Conservation (phyloP, 2,329 filamentous ascomycete species). For the Arthrobotrys conoides region DNA sequence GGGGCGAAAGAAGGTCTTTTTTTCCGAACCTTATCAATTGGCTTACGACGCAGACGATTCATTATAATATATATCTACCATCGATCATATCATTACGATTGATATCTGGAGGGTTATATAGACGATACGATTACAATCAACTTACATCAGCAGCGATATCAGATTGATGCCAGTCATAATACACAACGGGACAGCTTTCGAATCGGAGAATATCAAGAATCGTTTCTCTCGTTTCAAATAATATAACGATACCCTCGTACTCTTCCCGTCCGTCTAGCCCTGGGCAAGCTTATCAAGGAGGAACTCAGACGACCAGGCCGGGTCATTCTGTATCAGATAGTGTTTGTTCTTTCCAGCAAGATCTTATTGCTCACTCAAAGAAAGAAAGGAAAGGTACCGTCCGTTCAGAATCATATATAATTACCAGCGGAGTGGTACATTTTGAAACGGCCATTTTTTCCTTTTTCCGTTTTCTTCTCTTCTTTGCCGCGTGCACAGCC, state of each 20-base stretch:
- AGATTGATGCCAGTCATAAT: not conserved
- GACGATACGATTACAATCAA: conserved; percentile 39
- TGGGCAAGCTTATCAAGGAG: not conserved
- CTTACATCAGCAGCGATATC: conserved; percentile 32
- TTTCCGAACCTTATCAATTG: not conserved
- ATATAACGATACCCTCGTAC: conserved; percentile 11
- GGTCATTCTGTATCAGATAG: conserved; percentile 8
- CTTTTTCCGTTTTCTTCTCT: not conserved
- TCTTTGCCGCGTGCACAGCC: conserved; percentile 37
- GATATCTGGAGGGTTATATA: conserved; percentile 12
- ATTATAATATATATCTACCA: not conserved
- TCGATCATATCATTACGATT: too few species aligned
- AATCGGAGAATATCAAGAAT: conserved; percentile 32
- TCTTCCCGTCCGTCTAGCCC: not conserved
- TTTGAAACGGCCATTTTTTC: conserved; percentile 36
- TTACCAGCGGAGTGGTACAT: conserved; percentile 54
- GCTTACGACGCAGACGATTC: conserved; percentile 10
- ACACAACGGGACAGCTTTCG: conserved; percentile 12
- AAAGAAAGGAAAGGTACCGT: conserved; percentile 1
- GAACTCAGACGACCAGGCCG: conserved; percentile 8
- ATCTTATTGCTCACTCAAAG: not conserved
- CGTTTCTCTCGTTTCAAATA: conserved; percentile 40
- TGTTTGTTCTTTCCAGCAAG: not conserved
- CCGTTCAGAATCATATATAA: conserved; percentile 11
- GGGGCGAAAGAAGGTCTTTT: conserved; percentile 26